Conservation (phyloP, 2,329 filamentous ascomycete species). For the Fusarium ambrosium region DNA sequence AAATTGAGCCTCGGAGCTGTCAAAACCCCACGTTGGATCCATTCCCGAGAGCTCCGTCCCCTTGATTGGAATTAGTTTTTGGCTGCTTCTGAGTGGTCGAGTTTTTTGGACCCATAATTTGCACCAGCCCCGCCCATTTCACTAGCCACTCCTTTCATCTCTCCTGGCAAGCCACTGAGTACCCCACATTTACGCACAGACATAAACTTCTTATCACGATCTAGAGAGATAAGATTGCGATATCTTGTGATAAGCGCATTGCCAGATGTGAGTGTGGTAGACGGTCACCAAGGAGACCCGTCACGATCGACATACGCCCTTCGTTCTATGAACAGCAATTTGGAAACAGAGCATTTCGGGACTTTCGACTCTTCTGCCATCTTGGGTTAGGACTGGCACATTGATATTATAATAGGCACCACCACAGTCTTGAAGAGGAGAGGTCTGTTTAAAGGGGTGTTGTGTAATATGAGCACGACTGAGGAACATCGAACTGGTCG, state of each 20-base stretch:
- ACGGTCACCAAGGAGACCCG: neutral
- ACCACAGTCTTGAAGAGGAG: neutral
- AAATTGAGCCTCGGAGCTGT: constrained; percentile 2
- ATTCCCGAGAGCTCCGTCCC: constrained; percentile 1
- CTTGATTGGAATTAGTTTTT: constrained; percentile 12
- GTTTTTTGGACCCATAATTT: neutral
- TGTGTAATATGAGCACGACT: neutral
- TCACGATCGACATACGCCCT: neutral
- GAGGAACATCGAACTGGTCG: neutral
- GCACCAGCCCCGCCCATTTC: neutral
- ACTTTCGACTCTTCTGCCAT: neutral
- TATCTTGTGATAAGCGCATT: neutral
- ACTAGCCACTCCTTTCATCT: neutral
- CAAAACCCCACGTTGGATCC: constrained; percentile 4
- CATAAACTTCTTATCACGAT: neutral
- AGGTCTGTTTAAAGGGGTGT: neutral
- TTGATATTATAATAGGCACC: neutral
- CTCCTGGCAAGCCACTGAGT: neutral
- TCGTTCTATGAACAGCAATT: neutral
- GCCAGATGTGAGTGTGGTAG: neutral
- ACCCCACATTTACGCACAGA: neutral
- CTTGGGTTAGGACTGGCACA: neutral
- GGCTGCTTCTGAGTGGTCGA: neutral
- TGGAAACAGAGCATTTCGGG: neutral
- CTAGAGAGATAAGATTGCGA: neutral